Base-by-base conservation (phyloP, 2,329 filamentous ascomycete species). In the Paraconiothyrium brasiliense region DNA sequence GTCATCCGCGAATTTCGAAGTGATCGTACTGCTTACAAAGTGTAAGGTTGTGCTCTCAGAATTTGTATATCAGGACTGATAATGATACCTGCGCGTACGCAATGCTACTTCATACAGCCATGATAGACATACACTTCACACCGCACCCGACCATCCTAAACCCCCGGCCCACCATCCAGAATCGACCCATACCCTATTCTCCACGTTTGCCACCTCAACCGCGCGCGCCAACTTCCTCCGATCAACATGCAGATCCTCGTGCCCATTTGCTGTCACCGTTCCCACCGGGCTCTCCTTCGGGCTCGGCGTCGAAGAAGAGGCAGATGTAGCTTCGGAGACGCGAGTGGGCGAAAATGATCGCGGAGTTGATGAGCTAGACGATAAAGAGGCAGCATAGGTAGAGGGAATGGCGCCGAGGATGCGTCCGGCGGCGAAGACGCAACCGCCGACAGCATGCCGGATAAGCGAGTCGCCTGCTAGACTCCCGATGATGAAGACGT, bases 391-490 rank as follows among this genome's bases (percentile, higher is more conserved):
- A 0, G 65, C 57, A 44, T 69, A 73, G 1, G 52, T 64, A 13
- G 69, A 63, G 1, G 72, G 66, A n/a, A 76, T 72, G 10, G 52
- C 60, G 30, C 67, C 67, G 16, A 75, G 46, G 22, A 88, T 81
- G 62, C 81, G 83, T 4, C 85, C 84, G 4, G 86, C 87, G 4
- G 84, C 81, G 67, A 85, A 85, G 8, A 85, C 82, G 65, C 86
- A 88, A 5, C 86, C 84, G 2, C 87, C 86, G 32, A 87, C 85
- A 9, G 85, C 85, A 67, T 87, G 87, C 1, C 86, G 79, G 30
- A 89, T 84, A 3, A 89, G 77, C 2, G 86, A 87, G 70, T 89
- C 87, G 4, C 87, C 87, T 0, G 86, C 86, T 54, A 89, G 68
- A 64, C 86, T 88, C 11, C 87, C 87, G 41, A 85, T 84, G 47